phyloP scores from a whole-genome alignment of 2,329 filamentous ascomycete species.

The Fusarium decemcellulare region DNA sequence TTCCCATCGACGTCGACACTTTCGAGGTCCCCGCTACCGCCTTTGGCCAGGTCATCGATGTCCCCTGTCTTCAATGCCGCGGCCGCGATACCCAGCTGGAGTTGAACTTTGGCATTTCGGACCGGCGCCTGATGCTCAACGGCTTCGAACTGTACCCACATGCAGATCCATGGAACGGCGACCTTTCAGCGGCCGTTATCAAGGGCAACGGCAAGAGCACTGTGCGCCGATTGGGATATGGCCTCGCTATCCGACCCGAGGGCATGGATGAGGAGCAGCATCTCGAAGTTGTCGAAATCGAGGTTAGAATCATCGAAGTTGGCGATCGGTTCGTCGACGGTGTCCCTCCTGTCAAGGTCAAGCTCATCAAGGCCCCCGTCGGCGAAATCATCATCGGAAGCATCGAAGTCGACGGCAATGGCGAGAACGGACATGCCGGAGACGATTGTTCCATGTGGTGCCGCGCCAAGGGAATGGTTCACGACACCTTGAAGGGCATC shows the following conservation, averaged over 20 bases:
- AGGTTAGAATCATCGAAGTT: slow-evolving; percentile 73
- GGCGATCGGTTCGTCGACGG: slow-evolving; percentile 68
- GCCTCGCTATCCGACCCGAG: slow-evolving; percentile 58
- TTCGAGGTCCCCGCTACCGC: slow-evolving; percentile 54
- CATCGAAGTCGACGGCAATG: slow-evolving; percentile 56
- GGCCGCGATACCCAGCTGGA: slow-evolving; percentile 62
- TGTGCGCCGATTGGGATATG: slow-evolving; percentile 64
- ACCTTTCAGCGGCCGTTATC: slow-evolving; percentile 62
- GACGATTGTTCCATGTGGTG: slow-evolving; percentile 65
- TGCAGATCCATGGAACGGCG: slow-evolving; percentile 60
- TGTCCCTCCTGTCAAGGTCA: slow-evolving; percentile 70
- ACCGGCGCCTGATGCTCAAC: slow-evolving; percentile 68
- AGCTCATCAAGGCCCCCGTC: slow-evolving; percentile 71
- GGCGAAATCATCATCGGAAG: slow-evolving; percentile 69
- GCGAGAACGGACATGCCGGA: slow-evolving; percentile 2
- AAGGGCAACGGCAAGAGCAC: slow-evolving; percentile 55
- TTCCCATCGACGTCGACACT: slow-evolving; percentile 54
- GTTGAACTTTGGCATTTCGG: slow-evolving; percentile 69
- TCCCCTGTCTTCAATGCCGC: slow-evolving; percentile 70
- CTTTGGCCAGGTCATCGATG: slow-evolving; percentile 57
- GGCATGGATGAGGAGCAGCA: slow-evolving; percentile 65
- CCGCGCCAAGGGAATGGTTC: slow-evolving; percentile 58
- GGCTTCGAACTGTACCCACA: slow-evolving; percentile 72
- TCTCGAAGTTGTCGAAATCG: slow-evolving; percentile 66
- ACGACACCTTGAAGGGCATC: slow-evolving; percentile 45